phyloP scores from a whole-genome alignment of 2,329 filamentous ascomycete species.

The Penicillium hesseltinei region DNA sequence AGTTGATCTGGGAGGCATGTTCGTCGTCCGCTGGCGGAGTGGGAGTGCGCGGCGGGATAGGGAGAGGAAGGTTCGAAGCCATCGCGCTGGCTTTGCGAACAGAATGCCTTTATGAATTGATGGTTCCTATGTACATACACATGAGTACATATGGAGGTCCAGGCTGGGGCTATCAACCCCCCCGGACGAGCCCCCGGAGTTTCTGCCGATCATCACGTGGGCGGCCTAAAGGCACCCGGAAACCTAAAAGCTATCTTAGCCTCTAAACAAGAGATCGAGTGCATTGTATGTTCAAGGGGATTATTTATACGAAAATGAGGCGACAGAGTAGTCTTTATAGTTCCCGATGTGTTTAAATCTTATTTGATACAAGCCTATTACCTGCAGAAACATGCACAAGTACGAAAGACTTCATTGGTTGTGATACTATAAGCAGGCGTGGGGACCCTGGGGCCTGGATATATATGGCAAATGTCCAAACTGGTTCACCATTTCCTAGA shows the following conservation, averaged over 20 bases:
- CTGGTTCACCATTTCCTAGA: background rate
- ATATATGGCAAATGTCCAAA: background rate
- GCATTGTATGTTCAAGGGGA: constrained; percentile 1
- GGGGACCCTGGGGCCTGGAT: background rate
- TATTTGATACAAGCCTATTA: background rate
- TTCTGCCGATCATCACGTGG: constrained; percentile 12
- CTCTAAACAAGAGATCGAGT: background rate
- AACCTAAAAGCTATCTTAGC: background rate
- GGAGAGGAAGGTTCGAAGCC: constrained; percentile 60
- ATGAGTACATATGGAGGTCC: background rate
- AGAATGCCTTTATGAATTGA: constrained; percentile 7
- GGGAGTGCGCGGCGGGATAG: constrained; percentile 61
- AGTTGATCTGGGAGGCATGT: constrained; percentile 21
- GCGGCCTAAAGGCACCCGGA: background rate
- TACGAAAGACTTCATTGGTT: background rate
- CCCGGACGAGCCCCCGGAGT: constrained; percentile 4
- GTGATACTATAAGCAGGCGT: background rate
- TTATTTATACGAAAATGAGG: background rate
- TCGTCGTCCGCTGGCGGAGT: constrained; percentile 59
- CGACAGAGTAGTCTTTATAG: too few relatives aligned
- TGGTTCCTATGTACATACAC: constrained; percentile 5
- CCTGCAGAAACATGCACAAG: constrained; percentile 1
- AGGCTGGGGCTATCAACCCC: background rate
- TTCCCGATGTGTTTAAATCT: background rate
- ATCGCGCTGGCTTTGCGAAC: constrained; percentile 40